Base-by-base conservation (phyloP, 371 early-diverging fungal species). In the Circinella umbellata region DNA sequence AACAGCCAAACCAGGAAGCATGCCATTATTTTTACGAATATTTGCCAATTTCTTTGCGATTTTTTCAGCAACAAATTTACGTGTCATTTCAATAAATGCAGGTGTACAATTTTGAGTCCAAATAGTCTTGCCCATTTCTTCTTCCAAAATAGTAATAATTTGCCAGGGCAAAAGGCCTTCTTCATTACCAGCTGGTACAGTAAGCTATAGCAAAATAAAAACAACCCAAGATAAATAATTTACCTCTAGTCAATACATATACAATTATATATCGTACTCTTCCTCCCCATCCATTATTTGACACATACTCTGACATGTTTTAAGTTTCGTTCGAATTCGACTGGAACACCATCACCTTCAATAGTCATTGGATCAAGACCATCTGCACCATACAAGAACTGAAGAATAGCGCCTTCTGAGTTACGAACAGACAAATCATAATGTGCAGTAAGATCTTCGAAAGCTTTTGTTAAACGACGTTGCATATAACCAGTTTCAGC, bases 401-500 rank as follows among this genome's bases (percentile, higher is more conserved):
- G 99, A n/a, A 98, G 89, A 60, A 99, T 83, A 17, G 89, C 90
- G 20, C 99, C 99, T 63, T 89, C 91, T 34, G 98, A 95, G 78
- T 94, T 94, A 68, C 99, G 91, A 4, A 99, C 99, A 10, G 98
- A 96, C 62, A 90, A 83, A 87, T 99, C 99, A 73, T 99, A 99
- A 66, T 96, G 94, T 10, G 94, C 91, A 0, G 91, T 91, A 70
- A 98, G 80, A 86, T 99, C 99, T 79, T 99, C 99, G 68, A 99
- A 87, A 0, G 98, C 98, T 74, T 99, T 99, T 95, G 99, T 98
- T 69, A 99, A 84, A 80, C 99, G 94, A 69, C 99, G 89, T 82
- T 98, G 98, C 97, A 99, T 99, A 77, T 99, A 99, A 71, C 99
- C 99, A 1, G 99, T 99, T 85, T 99, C 99, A 38, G 99, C 99